Evolutionary conservation across 768 basidiomycete genomes (phyloP).

Genomic region (Boletus tylopilopsis): DNA sequence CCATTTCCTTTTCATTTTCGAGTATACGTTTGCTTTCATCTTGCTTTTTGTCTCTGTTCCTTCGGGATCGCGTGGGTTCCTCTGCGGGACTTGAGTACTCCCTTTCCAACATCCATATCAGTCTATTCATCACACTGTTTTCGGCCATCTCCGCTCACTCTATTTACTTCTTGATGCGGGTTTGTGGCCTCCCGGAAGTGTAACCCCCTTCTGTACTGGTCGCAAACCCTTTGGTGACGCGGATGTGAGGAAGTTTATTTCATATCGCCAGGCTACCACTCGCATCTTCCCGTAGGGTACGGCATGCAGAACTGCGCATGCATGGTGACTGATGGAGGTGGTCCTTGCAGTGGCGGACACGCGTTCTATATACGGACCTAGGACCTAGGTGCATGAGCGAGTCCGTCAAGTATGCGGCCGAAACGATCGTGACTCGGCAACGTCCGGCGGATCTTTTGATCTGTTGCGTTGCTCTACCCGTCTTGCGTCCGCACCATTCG

Average conservation of each 20-base stretch:
- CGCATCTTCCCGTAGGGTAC: constrained; percentile 24
- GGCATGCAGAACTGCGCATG: constrained; percentile 24
- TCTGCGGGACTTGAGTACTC: constrained; percentile 2
- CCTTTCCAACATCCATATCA: constrained; percentile 8
- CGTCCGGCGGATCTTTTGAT: constrained; percentile 22
- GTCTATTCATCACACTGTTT: constrained; percentile 2
- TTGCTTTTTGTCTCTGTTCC: constrained; percentile 4
- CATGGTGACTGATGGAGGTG: constrained; percentile 29
- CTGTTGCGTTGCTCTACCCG: constrained; percentile 11
- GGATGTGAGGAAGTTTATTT: constrained; percentile 9
- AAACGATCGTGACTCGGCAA: constrained; percentile 19
- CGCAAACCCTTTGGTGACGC: constrained; percentile 11
- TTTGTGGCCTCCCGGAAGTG: constrained; percentile 5
- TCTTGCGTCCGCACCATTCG: constrained; percentile 19
- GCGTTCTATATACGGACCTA: constrained; percentile 15
- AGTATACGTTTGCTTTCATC: constrained; percentile 9
- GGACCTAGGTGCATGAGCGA: constrained; percentile 12
- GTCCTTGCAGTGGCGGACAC: constrained; percentile 23
- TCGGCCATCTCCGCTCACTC: constrained; percentile 6
- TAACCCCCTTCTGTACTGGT: constrained; percentile 1
- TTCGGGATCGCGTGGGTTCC: constrained; percentile 13
- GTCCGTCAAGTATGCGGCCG: constrained; percentile 13
- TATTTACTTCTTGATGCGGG: constrained; percentile 15
- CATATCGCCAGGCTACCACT: constrained; percentile 15
- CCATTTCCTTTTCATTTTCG: constrained; percentile 2